Percentiles rank a stretch among this genome's conserved stretches.
Evolutionary conservation across 2,329 filamentous ascomycete species (phyloP).

Genomic region (Colletotrichum agaves): DNA sequence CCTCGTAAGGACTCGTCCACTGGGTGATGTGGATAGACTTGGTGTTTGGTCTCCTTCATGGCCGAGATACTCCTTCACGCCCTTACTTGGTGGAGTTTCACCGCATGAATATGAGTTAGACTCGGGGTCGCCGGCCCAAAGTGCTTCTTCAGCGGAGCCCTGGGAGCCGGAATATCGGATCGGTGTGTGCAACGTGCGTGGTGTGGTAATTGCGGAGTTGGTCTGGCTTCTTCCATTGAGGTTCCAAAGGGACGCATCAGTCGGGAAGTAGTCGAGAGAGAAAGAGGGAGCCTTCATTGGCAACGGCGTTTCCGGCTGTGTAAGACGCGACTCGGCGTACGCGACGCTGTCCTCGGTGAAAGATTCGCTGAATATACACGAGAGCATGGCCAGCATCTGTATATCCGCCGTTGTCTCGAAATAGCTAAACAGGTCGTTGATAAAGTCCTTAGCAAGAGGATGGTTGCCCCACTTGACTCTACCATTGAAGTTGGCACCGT

Average conservation of each 20-base stretch:
- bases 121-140: slow-evolving; percentile 64
- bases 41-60: slow-evolving; percentile 58
- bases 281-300: slow-evolving; percentile 74
- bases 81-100: slow-evolving; percentile 68
- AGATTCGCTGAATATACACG: slow-evolving; percentile 74
- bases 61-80: slow-evolving; percentile 55
- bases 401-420: slow-evolving; percentile 72
- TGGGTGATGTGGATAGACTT: slow-evolving; percentile 69
- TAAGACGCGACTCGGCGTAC: slow-evolving; percentile 66
- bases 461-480: slow-evolving; percentile 76
- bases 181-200: slow-evolving; percentile 66
- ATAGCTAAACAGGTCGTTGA: slow-evolving; percentile 70
- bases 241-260: slow-evolving; percentile 65
- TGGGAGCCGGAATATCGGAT: slow-evolving; percentile 65
- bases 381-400: slow-evolving; percentile 78
- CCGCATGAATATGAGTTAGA: slow-evolving; percentile 70
- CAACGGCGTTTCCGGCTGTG: slow-evolving; percentile 70
- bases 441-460: slow-evolving; percentile 70
- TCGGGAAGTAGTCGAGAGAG: slow-evolving; percentile 74
- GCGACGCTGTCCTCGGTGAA: slow-evolving; percentile 65
- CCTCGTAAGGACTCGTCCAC: slow-evolving; percentile 62
- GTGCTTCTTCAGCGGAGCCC: slow-evolving; percentile 62
- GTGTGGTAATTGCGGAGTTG: slow-evolving; percentile 66
- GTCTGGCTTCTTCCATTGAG: slow-evolving; percentile 62
- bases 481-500: slow-evolving; percentile 57